A percentile compares a stretch with the other conserved stretches of the same genome.
These are phyloP conservation scores for Balakata baccata DNA, from an alignment of 345 rosid genomes.

Conservation along the genomic window DNA sequence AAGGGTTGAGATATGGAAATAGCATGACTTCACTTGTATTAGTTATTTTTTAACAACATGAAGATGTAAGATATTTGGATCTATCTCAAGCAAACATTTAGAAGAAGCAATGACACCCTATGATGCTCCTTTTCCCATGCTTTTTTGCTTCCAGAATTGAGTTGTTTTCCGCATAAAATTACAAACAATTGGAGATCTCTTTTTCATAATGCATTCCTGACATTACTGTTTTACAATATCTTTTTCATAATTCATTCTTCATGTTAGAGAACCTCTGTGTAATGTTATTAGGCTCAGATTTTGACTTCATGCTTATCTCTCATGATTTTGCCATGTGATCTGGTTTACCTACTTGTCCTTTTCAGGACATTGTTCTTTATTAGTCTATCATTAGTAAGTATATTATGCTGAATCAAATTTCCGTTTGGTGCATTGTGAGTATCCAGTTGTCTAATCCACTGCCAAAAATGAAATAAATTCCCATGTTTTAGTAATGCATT, in stretches of 20 bases:
- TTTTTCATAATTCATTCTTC: no score
- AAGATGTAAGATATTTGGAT: background rate
- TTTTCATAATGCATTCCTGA: no score
- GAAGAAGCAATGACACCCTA: background rate
- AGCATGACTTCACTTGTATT: background rate
- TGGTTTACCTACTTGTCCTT: no score
- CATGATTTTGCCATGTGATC: background rate
- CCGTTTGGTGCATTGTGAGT: background rate
- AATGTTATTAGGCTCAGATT: background rate
- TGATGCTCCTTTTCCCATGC: background rate
- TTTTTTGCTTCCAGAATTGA: no score
- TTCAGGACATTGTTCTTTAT: background rate
- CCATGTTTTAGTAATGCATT: background rate
- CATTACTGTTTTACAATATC: background rate
- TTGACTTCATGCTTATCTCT: background rate
- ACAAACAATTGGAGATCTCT: no score
- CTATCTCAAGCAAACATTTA: background rate
- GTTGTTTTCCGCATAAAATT: no score
- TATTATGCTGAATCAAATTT: background rate
- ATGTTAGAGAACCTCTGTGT: no score
- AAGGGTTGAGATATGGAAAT: background rate
- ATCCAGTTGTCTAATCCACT: background rate
- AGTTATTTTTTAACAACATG: background rate
- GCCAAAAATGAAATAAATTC: background rate
- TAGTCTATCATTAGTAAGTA: background rate